phyloP scores from a whole-genome alignment of 1,139 yeast species.

The Pichia sp. region DNA sequence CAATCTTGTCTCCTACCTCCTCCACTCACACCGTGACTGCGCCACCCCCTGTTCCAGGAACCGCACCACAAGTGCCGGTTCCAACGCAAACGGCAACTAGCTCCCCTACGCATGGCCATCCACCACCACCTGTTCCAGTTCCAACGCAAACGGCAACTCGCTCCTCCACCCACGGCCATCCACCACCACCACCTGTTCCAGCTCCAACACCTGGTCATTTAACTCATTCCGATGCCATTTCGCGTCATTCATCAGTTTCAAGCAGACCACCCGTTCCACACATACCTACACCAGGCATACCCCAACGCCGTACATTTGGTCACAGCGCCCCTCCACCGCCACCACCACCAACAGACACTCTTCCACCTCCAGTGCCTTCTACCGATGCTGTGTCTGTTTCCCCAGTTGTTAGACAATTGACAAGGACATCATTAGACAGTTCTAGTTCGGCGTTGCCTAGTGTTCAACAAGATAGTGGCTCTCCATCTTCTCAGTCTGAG shows the following conservation, averaged over 20 bases:
- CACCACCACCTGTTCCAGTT: slow-evolving; percentile 14
- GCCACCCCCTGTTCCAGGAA: slow-evolving; percentile 15
- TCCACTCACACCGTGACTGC: slow-evolving; percentile 17
- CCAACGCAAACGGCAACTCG: slow-evolving; percentile 22
- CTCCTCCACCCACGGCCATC: slow-evolving; percentile 11
- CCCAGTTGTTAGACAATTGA: slow-evolving; percentile 3
- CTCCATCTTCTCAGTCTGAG: slow-evolving; percentile 18
- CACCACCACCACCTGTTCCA: slow-evolving; percentile 14
- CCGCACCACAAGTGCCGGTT: slow-evolving; percentile 13
- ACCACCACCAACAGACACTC: slow-evolving; percentile 13
- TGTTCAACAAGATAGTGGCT: slow-evolving; percentile 10
- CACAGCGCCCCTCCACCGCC: slow-evolving; percentile 9
- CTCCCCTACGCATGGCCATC: slow-evolving; percentile 11
- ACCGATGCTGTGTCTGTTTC: slow-evolving; percentile 13
- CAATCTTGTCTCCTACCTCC: slow-evolving; percentile 13
- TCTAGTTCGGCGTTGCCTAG: slow-evolving; percentile 13
- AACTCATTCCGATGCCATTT: slow-evolving; percentile 1
- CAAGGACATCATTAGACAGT: slow-evolving; percentile 7
- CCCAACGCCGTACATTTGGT: background rate
- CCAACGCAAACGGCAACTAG: slow-evolving; percentile 22
- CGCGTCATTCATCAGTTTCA: slow-evolving; percentile 5
- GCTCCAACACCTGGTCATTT: slow-evolving; percentile 2
- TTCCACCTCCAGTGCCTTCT: slow-evolving; percentile 1
- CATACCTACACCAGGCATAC: slow-evolving; percentile 4
- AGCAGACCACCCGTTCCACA: slow-evolving; percentile 11